Base-by-base conservation (phyloP, 176 grass and related monocot genomes). In the Bolboschoenus planiculmis region DNA sequence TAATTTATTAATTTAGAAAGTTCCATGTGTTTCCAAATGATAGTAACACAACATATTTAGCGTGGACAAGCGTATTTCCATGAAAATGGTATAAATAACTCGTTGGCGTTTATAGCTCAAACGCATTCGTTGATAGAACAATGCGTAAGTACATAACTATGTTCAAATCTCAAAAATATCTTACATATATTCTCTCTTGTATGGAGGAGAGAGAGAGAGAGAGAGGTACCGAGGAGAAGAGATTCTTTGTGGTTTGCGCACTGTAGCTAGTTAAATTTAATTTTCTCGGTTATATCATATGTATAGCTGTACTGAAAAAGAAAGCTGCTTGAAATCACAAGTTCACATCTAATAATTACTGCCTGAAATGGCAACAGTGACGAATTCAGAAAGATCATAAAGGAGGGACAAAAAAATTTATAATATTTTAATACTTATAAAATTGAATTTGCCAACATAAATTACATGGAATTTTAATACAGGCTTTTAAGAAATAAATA, bases 31-130 rank as follows among this genome's bases (percentile, higher is more conserved):
- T 54, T 78, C 51, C 7, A 78, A 78, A 56, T 16, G 47, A 78
- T 36, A 56, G 75, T 55, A 78, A 78, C 75, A 56, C 50, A 53
- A 20, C 54, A 5, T 60, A 53, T 59, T n/a, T 60, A 39, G 10
- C 42, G 43, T 60, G 78, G 78, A 80, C 54, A 80, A 80, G 36
- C 29, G 56, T 39, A 80, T 57, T 80, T 80, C 33, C 56, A 60
- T 80, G 78, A 80, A 80, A 80, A 80, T 20, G 29, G 51, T 54
- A 37, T 80, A 23, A 23, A 60, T 42, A 40, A 34, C 51, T 57
- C 50, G 18, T 59, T 80, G 74, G 74, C 74, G 34, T 78, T 34
- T 30, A 53, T 78, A 30, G 9, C 37, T 46, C 15, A 20, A 53
- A 51, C 50, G 47, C 4, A 78, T 78, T 78, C 21, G 43, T 78